These are phyloP conservation scores for Scheffersomyces stipitis DNA, from an alignment of 805 yeast genomes.

Conservation along the genomic window DNA sequence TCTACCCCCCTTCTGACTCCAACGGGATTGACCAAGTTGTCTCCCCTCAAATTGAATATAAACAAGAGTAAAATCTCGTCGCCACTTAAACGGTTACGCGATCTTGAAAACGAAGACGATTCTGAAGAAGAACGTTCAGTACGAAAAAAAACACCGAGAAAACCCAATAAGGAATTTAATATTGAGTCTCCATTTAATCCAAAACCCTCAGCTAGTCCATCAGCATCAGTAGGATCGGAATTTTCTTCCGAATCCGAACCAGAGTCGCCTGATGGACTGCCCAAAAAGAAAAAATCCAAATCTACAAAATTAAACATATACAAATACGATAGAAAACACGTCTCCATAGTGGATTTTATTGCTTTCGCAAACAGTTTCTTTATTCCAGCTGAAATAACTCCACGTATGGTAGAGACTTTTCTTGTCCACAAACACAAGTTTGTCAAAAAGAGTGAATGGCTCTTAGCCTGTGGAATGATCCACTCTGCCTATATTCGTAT, in stretches of 20 bases:
- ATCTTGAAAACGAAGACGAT: conserved; percentile 15
- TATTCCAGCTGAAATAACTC: conserved; percentile 54
- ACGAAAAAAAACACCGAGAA: conserved; percentile 8
- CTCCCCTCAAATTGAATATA: conserved; percentile 22
- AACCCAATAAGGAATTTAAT: neutral
- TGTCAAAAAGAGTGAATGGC: conserved; percentile 61
- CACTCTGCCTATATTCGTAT: conserved; percentile 57
- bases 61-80: conserved; percentile 36
- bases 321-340: conserved; percentile 20
- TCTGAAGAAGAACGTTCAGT: conserved; percentile 9
- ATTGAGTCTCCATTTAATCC: conserved; percentile 28
- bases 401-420: conserved; percentile 50
- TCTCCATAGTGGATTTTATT: conserved; percentile 35
- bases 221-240: no score
- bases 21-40: conserved; percentile 3
- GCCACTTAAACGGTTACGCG: conserved; percentile 37
- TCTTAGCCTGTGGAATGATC: conserved; percentile 64
- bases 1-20: conserved; percentile 12
- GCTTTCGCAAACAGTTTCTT: conserved; percentile 63
- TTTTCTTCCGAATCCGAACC: conserved; percentile 6
- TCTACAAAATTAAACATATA: no score
- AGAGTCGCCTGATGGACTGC: conserved; percentile 5
- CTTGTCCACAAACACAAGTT: conserved; percentile 51
- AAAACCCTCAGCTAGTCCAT: no score
- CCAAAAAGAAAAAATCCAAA: no score